Evolutionary conservation across 1,139 yeast species (phyloP), one percentile per base, ranked within the genome.

Genomic region (Diutina siamensis): DNA sequence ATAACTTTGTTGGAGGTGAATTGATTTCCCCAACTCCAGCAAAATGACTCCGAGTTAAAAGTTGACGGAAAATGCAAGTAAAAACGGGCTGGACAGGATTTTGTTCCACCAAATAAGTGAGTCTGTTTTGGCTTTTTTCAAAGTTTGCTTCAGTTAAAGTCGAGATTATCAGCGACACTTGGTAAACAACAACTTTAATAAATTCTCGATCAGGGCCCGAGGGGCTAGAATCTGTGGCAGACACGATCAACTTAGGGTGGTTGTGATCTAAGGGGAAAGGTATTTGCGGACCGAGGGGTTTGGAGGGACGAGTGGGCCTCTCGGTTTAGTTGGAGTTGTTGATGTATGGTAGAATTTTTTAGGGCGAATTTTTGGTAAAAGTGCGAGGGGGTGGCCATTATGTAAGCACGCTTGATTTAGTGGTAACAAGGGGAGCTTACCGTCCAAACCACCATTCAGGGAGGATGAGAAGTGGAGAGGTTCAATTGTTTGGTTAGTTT

Each of bases 1-100:
- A 47, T 4, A 51, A 35, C 32, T 21, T 49, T 19, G 48, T 55
- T 40, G 59, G 49, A 44, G 59, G 55, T 42, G 57, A 47, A 46
- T 42, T 44, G 21, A 18, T n/a, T 31, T n/a, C 32, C 4, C 36
- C 20, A 15, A 8, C 12, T 19, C 19, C 17, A 17, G 33, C 42
- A 17, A 38, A 25, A 17, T 15, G 17, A 17, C 19, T n/a, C 32
- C 32, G 32, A 15, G 42, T 20, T n/a, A 38, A 25, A 17, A 38
- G 32, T 25, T 38, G 42, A 7, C 32, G 32, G 22, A 38, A 38
- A 10, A 22, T 19, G 20, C 31, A n/a, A 18, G 42, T 32, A 25
- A 38, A 22, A 15, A 25, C 17, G 19, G 20, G 7, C 5, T 18
- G 32, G 3, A 27, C 10, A 4, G 15, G 28, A 10, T 38, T 12